Evolutionary conservation across 1,284 basidiomycete genomes (phyloP), one percentile per base, ranked within the genome.

Genomic region (Puccinia coronata): DNA sequence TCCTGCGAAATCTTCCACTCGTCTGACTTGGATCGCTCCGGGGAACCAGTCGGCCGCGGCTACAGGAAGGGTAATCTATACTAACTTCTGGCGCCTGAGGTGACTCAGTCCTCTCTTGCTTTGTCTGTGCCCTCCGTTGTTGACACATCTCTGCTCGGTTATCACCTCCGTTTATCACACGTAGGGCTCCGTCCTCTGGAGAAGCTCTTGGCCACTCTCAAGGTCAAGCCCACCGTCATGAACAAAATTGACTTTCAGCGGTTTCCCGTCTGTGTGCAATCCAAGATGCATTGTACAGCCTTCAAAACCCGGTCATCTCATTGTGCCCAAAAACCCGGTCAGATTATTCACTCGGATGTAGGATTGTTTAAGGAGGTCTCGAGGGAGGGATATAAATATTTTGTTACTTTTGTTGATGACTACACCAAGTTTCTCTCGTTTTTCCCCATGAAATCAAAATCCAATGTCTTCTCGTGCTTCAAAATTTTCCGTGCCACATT

Each of bases 401-500:
- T n/a, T n/a, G n/a, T n/a, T n/a, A 47, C 43, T 47, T 65, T 65
- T 31, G 36, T 65, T 6, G 34, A 65, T 65, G 61, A 65, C 36
- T 65, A 11, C 23, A 31, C 61, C 4, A 65, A 65, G 34, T 20
- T 36, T 28, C 6, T 65, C 11, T 36, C 43, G n/a, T n/a, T n/a
- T n/a, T n/a, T n/a, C n/a, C n/a, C n/a, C n/a, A n/a, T n/a, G n/a
- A n/a, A n/a, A n/a, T n/a, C n/a, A n/a, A n/a, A n/a, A n/a, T n/a
- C n/a, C n/a, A n/a, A n/a, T n/a, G n/a, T n/a, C n/a, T n/a, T n/a
- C n/a, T n/a, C n/a, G n/a, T n/a, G n/a, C n/a, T n/a, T n/a, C n/a
- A n/a, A n/a, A n/a, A n/a, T n/a, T 47, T 47, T 16, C 43, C 43
- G 43, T 8, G 43, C 43, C 43, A 8, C 43, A 6, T 43, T 73